Percentiles rank a stretch among this genome's conserved stretches.
These are phyloP conservation scores for Leccinellum luteum DNA, from an alignment of 768 basidiomycete species.

Conservation along the genomic window DNA sequence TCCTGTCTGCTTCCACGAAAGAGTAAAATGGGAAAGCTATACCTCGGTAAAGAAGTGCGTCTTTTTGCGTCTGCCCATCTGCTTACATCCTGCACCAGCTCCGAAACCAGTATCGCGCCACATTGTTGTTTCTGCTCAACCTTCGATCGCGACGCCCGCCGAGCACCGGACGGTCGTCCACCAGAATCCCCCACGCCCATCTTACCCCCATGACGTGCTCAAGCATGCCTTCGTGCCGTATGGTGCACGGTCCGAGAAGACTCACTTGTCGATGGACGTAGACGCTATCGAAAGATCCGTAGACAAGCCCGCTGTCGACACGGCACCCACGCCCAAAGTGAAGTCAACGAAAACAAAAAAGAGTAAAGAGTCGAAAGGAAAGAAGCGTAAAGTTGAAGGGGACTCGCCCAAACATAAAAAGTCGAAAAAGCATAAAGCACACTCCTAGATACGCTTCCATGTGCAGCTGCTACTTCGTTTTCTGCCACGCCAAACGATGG, in stretches of 20 bases:
- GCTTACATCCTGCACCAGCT: slow-evolving; percentile 43
- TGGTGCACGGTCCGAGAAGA: slow-evolving; percentile 41
- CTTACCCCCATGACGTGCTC: slow-evolving; percentile 57
- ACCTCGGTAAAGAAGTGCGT: slow-evolving; percentile 42
- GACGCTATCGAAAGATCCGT: slow-evolving; percentile 26
- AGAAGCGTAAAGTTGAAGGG: slow-evolving; percentile 49
- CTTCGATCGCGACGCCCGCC: slow-evolving; percentile 29
- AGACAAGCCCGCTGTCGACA: slow-evolving; percentile 13
- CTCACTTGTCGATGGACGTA: slow-evolving; percentile 19
- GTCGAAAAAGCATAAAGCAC: slow-evolving; percentile 43
- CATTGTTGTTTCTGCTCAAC: slow-evolving; percentile 54
- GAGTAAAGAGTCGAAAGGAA: slow-evolving; percentile 31
- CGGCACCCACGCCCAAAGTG: neutral
- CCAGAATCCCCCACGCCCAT: slow-evolving; percentile 54
- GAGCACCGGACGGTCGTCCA: slow-evolving; percentile 22
- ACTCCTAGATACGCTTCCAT: slow-evolving; percentile 3
- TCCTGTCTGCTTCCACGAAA: slow-evolving; percentile 65
- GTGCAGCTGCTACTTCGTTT: neutral
- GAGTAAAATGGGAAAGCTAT: slow-evolving; percentile 57
- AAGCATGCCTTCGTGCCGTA: slow-evolving; percentile 65
- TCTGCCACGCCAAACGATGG: neutral
- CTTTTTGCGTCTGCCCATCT: slow-evolving; percentile 31
- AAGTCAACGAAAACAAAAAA: slow-evolving; percentile 20
- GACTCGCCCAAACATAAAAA: slow-evolving; percentile 50
- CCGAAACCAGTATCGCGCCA: slow-evolving; percentile 58